These are phyloP conservation scores for Diaporthe australafricana DNA, from an alignment of 2,329 filamentous ascomycete genomes.

Conservation along the genomic window DNA sequence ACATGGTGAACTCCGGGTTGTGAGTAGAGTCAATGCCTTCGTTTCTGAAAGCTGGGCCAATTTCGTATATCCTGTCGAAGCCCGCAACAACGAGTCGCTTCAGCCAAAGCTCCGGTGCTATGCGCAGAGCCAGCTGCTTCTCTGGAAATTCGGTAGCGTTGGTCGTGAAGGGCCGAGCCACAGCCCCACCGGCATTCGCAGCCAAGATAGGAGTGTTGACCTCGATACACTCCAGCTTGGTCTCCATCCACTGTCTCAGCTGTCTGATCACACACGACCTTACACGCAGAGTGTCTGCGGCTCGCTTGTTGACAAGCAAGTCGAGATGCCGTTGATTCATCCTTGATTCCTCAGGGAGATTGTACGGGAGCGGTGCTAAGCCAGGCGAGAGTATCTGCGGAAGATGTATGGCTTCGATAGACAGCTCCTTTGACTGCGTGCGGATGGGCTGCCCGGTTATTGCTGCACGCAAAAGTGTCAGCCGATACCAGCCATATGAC, in stretches of 20 bases:
- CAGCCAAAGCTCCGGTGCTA: conserved; percentile 95
- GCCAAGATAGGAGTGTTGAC: conserved; percentile 92
- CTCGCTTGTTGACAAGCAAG: conserved; percentile 79
- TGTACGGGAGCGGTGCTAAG: conserved; percentile 81
- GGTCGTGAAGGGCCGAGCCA: conserved; percentile 88
- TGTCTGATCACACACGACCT: conserved; percentile 80
- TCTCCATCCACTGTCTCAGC: conserved; percentile 72
- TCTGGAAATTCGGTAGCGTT: conserved; percentile 80
- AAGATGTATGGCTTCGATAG: conserved; percentile 74
- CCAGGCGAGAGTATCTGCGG: conserved; percentile 82
- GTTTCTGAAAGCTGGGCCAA: conserved; percentile 92
- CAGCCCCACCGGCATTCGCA: conserved; percentile 85
- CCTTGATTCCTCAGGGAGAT: conserved; percentile 78
- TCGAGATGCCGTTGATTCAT: conserved; percentile 87
- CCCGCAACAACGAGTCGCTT: conserved; percentile 92
- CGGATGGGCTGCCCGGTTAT: conserved; percentile 77
- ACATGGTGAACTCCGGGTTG: conserved; percentile 97
- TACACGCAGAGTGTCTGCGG: conserved; percentile 77
- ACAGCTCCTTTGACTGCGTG: conserved; percentile 80
- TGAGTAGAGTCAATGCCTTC: conserved; percentile 92
- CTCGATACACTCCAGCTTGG: conserved; percentile 58
- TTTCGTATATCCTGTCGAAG: conserved; percentile 90
- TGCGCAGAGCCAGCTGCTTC: conserved; percentile 80
- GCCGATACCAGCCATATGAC: conserved; percentile 36
- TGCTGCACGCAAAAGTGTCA: conserved; percentile 56